Base-by-base conservation (phyloP, 768 basidiomycete species). In the Albatrellus ellisii region DNA sequence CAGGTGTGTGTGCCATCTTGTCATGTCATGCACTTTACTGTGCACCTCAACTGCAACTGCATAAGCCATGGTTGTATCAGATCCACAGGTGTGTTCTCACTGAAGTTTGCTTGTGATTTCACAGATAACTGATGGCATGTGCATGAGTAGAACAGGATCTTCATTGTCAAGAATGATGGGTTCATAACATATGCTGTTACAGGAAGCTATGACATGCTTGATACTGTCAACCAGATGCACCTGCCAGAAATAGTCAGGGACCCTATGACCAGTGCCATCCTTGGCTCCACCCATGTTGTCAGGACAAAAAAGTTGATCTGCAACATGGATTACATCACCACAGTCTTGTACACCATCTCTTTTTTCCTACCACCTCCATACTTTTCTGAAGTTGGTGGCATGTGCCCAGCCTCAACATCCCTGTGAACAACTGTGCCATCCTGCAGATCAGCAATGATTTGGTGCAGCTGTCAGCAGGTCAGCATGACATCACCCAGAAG, bases 401-500 rank as follows among this genome's bases (percentile, higher is more conserved):
- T 17, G 27, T 39, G 33, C 27, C 14, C 44, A 85, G 79, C 63
- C 59, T 87, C 55, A 78, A 86, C 49, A 84, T 87, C 37, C 86
- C 86, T 6, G 86, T 85, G 21, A 87, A 75, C 53, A 89, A 89
- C 56, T 88, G 86, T 53, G 87, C 84, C 28, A 82, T 88, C 45
- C 66, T 89, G 36, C 87, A 89, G 56, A 69, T 74, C 12, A 83
- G 82, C 12, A 80, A 89, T 51, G 82, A 87, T 35, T 67, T 89
- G 22, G 75, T 82, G 52, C 66, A 86, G 4, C 68, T 89, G 20
- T 69, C 77, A 36, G 86, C 86, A 29, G 86, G 86, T 1, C 86
- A 89, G 55, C 83, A 83, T 40, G 84, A 77, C 47, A 80, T 89
- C 54, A 87, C 85, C 10, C 81, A 84, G 52, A 83, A 86, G 3